Evolutionary conservation across 179 eudicot genomes (phyloP).

Genomic region (Pouteria campechiana): DNA sequence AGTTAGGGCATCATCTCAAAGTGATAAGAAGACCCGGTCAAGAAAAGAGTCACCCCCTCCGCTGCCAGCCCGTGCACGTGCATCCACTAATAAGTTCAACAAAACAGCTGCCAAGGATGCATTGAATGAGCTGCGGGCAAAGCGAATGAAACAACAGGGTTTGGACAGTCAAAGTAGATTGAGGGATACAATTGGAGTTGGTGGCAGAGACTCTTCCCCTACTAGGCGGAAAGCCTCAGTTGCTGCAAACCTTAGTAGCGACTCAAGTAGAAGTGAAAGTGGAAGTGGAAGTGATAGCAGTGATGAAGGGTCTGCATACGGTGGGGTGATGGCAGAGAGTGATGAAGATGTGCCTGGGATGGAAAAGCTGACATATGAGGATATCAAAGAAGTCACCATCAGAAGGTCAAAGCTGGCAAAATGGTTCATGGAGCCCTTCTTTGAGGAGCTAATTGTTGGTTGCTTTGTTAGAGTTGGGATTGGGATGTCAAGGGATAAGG

Average conservation of each 20-base stretch:
- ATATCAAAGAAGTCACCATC: conserved; percentile 57
- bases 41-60: conserved; percentile 55
- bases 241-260: conserved; percentile 45
- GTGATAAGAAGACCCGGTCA: conserved; percentile 44
- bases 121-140: conserved; percentile 61
- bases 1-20: conserved; percentile 53
- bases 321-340: conserved; percentile 48
- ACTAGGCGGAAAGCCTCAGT: conserved; percentile 40
- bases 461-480: conserved; percentile 96
- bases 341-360: conserved; percentile 76
- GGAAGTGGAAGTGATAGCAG: conserved; percentile 62
- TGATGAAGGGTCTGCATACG: conserved; percentile 56
- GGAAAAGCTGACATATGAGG: conserved; percentile 56
- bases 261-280: conserved; percentile 73
- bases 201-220: conserved; percentile 48
- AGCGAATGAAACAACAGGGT: conserved; percentile 67
- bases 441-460: conserved; percentile 87
- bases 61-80: conserved; percentile 54
- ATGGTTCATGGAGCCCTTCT: conserved; percentile 98
- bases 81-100: conserved; percentile 67
- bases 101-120: conserved; percentile 63
- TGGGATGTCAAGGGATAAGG: conserved; percentile 63
- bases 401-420: conserved; percentile 72
- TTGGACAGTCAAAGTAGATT: conserved; percentile 21
- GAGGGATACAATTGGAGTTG: conserved; percentile 27